phyloP scores from a whole-genome alignment of 1,139 yeast genomes.

The Lodderomyces orthopsilosis region DNA sequence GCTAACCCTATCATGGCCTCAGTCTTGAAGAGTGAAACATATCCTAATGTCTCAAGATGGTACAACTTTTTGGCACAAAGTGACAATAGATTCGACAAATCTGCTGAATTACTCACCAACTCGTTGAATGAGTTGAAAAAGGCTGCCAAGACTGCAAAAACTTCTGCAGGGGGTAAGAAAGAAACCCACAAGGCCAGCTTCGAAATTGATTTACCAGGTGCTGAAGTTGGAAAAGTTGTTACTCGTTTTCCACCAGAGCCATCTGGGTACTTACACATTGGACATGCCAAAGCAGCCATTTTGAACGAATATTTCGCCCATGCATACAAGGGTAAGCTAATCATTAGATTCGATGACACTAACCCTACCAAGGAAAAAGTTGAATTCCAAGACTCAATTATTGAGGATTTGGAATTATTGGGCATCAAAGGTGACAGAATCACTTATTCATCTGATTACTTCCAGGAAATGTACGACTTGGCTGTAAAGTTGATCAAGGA shows the following conservation, averaged over 20 bases:
- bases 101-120: conserved; percentile 65
- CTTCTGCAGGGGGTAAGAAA: conserved; percentile 59
- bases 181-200: conserved; percentile 86
- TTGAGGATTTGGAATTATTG: conserved; percentile 81
- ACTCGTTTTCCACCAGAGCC: conserved; percentile 95
- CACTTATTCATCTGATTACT: conserved; percentile 90
- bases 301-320: conserved; percentile 94
- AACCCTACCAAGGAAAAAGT: conserved; percentile 93
- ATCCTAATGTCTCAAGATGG: conserved; percentile 91
- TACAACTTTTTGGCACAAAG: conserved; percentile 74
- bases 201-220: conserved; percentile 88
- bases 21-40: conserved; percentile 77
- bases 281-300: conserved; percentile 97
- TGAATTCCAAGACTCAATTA: conserved; percentile 88
- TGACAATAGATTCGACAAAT: conserved; percentile 67
- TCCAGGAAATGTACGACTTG: conserved; percentile 81
- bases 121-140: conserved; percentile 74
- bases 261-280: conserved; percentile 89
- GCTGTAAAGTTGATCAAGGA: conserved; percentile 85
- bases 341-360: conserved; percentile 95
- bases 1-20: conserved; percentile 93
- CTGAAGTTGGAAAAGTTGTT: conserved; percentile 88
- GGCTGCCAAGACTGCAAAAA: conserved; percentile 46
- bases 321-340: conserved; percentile 88
- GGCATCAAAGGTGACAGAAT: conserved; percentile 89